Evolutionary conservation across 2,329 filamentous ascomycete genomes (phyloP).

Genomic region (Ploettnerulaceae sp.): DNA sequence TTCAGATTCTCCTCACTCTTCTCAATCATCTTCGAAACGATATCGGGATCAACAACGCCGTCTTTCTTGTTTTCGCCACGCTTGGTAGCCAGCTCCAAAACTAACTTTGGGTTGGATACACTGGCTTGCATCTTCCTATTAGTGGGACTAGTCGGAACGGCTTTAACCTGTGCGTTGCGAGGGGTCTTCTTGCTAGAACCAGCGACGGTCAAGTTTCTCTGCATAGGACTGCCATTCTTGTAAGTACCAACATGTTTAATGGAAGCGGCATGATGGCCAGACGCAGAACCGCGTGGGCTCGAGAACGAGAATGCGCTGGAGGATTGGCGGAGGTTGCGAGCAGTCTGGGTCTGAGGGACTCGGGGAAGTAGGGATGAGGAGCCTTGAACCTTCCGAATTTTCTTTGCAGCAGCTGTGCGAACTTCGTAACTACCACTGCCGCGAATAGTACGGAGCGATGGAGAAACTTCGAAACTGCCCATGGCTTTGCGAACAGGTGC

Average conservation of each 20-base stretch:
- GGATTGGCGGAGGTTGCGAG: not conserved
- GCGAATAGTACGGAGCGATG: not conserved
- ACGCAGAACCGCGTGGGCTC: not conserved
- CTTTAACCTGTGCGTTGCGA: too few relatives aligned
- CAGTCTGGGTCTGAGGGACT: not conserved
- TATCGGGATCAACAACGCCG: too few relatives aligned
- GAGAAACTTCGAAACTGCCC: not conserved
- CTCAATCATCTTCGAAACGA: not conserved
- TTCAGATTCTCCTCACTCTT: not conserved
- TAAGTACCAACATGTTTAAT: slow-evolving; percentile 6
- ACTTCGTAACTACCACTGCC: not conserved
- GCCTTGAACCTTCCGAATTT: not conserved
- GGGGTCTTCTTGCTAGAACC: not conserved
- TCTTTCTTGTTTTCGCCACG: too few relatives aligned
- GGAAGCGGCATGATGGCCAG: not conserved
- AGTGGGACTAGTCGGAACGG: too few relatives aligned
- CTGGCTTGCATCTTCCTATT: too few relatives aligned
- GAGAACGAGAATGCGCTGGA: not conserved
- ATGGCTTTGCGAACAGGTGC: not conserved
- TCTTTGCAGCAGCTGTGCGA: not conserved
- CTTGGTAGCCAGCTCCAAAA: too few relatives aligned
- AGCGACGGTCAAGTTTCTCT: not conserved
- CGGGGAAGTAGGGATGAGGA: not conserved
- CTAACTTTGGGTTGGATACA: too few relatives aligned
- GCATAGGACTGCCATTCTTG: not conserved